Base-by-base conservation (phyloP, 371 early-diverging fungal species). In the Mortierella sp. region DNA sequence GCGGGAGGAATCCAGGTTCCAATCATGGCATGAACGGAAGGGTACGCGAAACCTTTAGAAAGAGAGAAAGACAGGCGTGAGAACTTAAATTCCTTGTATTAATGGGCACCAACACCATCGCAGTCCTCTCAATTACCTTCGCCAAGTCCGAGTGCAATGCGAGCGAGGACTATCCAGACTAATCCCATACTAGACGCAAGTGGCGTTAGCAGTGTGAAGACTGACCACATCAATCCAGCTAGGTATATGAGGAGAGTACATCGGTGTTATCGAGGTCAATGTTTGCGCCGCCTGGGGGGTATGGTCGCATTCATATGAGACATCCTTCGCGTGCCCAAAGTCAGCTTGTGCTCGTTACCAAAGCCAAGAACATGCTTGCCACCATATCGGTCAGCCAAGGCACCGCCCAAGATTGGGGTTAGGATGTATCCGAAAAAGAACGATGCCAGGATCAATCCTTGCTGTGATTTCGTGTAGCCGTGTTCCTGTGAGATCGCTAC, bases 381-480 rank as follows among this genome's bases (percentile, higher is more conserved):
- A 2, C 80, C 80, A 53, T 67, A 68, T 12, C 65, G 72, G 55
- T 80, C 80, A n/a, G 80, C 72, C n/a, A 80, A 46, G 9, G 69
- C 43, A 24, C 80, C 80, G 16, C 80, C 80, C 1, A 72, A 34
- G 34, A 80, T 54, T 18, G 72, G 80, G 2, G 80, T 80, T 16
- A 60, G 23, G 23, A 80, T 56, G 26, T 80, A 80, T 10, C 80
- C 80, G 41, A 80, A 43, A 21, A 78, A 78, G 60, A 80, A 80
- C 0, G 80, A 18, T 1, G 80, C 69, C n/a, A 80, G 51, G 38
- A 80, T 69, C 4, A 68, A n/a, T 6, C 80, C 80, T 30, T 78
- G 72, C 19, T 72, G 62, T 7, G 62, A 26, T 30, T 78, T 78
- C 26, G 45, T 47, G 41, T 78, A 80, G 19, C 31, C 41, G 23